Evolutionary conservation across 345 rosid genomes (phyloP).

Genomic region (Turnera subulata): DNA sequence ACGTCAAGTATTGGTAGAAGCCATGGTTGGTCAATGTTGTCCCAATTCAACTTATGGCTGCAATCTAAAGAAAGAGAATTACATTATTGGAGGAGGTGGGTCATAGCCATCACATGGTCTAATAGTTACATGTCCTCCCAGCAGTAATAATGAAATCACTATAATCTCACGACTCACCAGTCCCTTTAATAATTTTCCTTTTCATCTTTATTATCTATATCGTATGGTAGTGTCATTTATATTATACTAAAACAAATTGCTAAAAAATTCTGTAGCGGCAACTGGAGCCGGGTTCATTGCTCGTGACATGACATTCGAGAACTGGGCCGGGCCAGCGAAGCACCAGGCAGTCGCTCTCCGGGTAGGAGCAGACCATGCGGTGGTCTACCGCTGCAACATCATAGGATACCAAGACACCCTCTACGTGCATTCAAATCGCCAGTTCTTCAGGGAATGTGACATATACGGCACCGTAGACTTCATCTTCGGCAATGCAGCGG

Average conservation of each 20-base stretch:
- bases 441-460: slow-evolving; percentile 83
- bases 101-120: slow-evolving; percentile 12
- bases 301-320: slow-evolving; percentile 84
- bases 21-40: too few relatives aligned
- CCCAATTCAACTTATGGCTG: too few relatives aligned
- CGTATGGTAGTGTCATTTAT: too few relatives aligned
- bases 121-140: too few relatives aligned
- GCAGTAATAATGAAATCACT: too few relatives aligned
- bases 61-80: slow-evolving; percentile 1
- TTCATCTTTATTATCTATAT: too few relatives aligned
- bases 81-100: slow-evolving; percentile 22
- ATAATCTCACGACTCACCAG: too few relatives aligned
- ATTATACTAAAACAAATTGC: too few relatives aligned
- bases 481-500: slow-evolving; percentile 92
- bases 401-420: slow-evolving; percentile 90
- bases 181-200: too few relatives aligned
- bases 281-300: slow-evolving; percentile 92
- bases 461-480: slow-evolving; percentile 91
- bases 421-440: slow-evolving; percentile 93
- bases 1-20: too few relatives aligned
- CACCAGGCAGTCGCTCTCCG: slow-evolving; percentile 99
- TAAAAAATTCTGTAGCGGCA: slow-evolving; percentile 57
- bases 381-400: slow-evolving; percentile 72
- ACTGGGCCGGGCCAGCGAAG: slow-evolving; percentile 81
- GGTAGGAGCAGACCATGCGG: slow-evolving; percentile 89